Conservation (phyloP, 306 rosid genomes). For the Quercus parvula region DNA sequence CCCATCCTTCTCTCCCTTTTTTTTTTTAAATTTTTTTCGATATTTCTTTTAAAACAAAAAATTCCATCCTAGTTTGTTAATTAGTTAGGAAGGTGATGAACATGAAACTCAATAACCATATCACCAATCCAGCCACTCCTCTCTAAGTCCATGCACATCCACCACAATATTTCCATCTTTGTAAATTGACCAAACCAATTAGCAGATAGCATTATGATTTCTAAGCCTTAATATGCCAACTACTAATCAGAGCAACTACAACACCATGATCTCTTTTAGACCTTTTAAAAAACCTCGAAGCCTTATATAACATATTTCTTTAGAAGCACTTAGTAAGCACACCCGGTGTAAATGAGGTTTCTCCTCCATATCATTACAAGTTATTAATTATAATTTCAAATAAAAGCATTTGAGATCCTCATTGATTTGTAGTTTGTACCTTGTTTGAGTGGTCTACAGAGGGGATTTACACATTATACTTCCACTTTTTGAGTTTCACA, state of each 20-base stretch:
- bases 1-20: neutral
- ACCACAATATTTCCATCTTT: neutral
- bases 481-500: no score
- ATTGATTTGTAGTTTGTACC: no score
- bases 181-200: neutral
- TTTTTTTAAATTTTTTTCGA: neutral
- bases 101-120: neutral
- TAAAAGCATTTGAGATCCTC: no score
- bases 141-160: neutral
- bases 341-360: no score
- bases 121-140: neutral
- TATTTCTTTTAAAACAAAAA: neutral
- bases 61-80: neutral
- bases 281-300: neutral
- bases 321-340: no score
- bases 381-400: no score
- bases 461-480: no score
- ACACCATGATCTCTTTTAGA: neutral
- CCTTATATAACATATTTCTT: neutral
- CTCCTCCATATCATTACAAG: no score
- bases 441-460: no score
- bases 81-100: neutral
- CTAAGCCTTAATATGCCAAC: neutral
- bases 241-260: neutral
- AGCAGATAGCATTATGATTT: neutral